Conservation (phyloP, 2,329 filamentous ascomycete genomes). For the Hypomyces perniciosus region DNA sequence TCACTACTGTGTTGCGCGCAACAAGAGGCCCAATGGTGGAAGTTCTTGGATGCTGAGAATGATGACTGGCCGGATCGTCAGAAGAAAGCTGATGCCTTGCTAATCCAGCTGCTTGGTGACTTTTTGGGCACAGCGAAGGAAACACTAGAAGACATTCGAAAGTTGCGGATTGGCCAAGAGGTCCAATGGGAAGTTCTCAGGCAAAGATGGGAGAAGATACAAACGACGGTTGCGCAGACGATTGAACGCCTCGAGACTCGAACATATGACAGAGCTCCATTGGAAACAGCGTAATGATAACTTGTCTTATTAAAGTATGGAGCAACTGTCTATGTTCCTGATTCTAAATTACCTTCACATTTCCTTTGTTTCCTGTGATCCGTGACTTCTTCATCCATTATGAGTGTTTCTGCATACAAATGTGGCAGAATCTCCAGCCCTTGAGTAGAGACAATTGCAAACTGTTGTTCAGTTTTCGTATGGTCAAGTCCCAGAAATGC, state of each 20-base stretch:
- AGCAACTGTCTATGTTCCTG: no score
- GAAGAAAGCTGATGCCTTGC: background rate
- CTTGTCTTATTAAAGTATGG: no score
- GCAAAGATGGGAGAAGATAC: background rate
- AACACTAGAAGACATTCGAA: background rate
- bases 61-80: background rate
- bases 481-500: no score
- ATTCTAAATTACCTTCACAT: no score
- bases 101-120: background rate
- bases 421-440: no score
- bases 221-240: background rate
- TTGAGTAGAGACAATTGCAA: no score
- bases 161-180: background rate
- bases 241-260: background rate
- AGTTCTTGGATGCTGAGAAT: background rate
- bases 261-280: slow-evolving; percentile 15
- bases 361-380: no score
- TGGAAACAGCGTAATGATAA: no score
- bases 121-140: background rate
- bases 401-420: no score
- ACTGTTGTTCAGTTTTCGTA: no score
- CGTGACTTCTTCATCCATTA: no score
- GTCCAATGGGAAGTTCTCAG: background rate
- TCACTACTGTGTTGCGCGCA: background rate
- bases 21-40: background rate